phyloP scores from a whole-genome alignment of 2,329 filamentous ascomycete genomes.

The Gnomoniopsis smithogilvyi region DNA sequence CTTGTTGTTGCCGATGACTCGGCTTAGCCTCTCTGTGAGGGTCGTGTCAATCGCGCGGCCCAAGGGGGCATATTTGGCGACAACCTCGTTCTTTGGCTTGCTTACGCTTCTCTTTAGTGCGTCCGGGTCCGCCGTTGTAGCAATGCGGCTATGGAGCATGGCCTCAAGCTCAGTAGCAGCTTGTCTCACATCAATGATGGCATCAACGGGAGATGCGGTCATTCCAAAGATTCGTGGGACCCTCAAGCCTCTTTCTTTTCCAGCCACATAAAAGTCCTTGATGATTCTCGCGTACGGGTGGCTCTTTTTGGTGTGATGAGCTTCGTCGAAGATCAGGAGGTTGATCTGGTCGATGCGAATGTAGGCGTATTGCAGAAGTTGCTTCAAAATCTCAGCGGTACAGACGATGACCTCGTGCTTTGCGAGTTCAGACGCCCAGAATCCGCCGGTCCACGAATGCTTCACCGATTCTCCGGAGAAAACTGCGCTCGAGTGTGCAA shows the following conservation, averaged over 20 bases:
- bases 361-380: slow-evolving; percentile 75
- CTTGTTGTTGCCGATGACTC: slow-evolving; percentile 35
- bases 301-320: slow-evolving; percentile 92
- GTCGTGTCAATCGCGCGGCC: slow-evolving; percentile 56
- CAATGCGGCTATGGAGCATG: slow-evolving; percentile 78
- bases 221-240: slow-evolving; percentile 86
- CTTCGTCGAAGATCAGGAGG: slow-evolving; percentile 91
- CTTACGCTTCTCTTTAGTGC: slow-evolving; percentile 57
- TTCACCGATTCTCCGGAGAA: slow-evolving; percentile 69
- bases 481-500: slow-evolving; percentile 70
- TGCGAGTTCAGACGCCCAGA: slow-evolving; percentile 50
- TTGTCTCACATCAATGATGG: slow-evolving; percentile 67
- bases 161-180: slow-evolving; percentile 73
- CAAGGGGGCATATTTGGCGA: slow-evolving; percentile 51
- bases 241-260: slow-evolving; percentile 21
- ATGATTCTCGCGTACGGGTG: slow-evolving; percentile 90
- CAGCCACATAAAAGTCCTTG: slow-evolving; percentile 70
- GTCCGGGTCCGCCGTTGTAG: slow-evolving; percentile 59
- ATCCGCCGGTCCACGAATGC: slow-evolving; percentile 36
- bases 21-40: slow-evolving; percentile 57
- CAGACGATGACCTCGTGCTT: slow-evolving; percentile 85
- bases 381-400: slow-evolving; percentile 81
- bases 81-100: slow-evolving; percentile 56
- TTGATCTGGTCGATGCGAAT: slow-evolving; percentile 81
- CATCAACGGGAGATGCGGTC: slow-evolving; percentile 94